Conservation (phyloP, 164 flowering plant genomes). For the Vitis amurensis region DNA sequence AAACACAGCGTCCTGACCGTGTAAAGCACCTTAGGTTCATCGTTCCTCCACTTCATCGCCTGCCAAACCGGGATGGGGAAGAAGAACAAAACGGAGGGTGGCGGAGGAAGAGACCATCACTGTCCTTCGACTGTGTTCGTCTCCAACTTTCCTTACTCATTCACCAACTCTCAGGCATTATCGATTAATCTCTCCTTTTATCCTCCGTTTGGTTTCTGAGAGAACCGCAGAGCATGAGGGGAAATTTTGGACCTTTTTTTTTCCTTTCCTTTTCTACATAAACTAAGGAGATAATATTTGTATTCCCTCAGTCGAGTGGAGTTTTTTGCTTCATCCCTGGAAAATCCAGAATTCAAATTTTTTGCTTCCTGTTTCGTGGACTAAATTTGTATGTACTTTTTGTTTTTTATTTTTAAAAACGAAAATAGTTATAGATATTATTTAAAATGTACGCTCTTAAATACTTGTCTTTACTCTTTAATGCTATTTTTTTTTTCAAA, state of each 20-base stretch:
- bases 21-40: no score
- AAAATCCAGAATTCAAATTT: no score
- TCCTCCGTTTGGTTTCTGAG: neutral
- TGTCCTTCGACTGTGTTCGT: conserved; percentile 70
- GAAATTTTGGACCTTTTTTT: no score
- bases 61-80: neutral
- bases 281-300: no score
- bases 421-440: no score
- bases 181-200: neutral
- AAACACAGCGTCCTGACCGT: no score
- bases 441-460: no score
- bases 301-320: no score
- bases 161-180: conserved; percentile 68
- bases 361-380: neutral
- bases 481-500: no score
- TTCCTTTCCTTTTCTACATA: no score
- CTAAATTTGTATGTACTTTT: neutral
- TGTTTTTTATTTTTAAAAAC: neutral
- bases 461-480: no score
- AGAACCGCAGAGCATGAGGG: neutral
- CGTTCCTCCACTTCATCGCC: neutral
- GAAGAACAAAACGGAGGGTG: conserved; percentile 38
- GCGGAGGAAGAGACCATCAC: conserved; percentile 33
- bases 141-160: conserved; percentile 69
- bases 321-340: no score